Percentiles rank a stretch among this genome's conserved stretches.
Evolutionary conservation across 345 rosid species (phyloP).

Genomic region (Erodium maritimum): DNA sequence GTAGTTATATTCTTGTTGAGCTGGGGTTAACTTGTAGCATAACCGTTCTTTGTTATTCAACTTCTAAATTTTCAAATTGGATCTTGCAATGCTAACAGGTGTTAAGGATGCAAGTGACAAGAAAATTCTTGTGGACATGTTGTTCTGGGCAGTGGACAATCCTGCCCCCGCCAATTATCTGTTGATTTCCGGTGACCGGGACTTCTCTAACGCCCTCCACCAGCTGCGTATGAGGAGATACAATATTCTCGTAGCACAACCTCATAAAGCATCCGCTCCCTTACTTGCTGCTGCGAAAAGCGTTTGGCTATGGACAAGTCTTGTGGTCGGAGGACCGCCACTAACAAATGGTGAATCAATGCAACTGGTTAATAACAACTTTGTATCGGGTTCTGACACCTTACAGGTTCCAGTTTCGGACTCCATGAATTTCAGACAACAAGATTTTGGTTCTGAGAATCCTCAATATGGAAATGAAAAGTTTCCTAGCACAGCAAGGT

Average conservation of each 20-base stretch:
- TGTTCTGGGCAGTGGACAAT: constrained; percentile 46
- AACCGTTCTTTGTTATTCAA: background rate
- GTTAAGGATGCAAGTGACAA: constrained; percentile 43
- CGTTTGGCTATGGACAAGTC: constrained; percentile 41
- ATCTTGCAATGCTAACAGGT: constrained; percentile 13
- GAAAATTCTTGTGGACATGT: constrained; percentile 41
- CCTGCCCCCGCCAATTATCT: constrained; percentile 40
- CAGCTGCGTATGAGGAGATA: constrained; percentile 39
- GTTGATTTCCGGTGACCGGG: constrained; percentile 38
- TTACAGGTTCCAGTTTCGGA: constrained; percentile 13
- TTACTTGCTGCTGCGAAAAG: constrained; percentile 34
- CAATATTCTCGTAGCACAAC: constrained; percentile 37
- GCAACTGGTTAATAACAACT: constrained; percentile 8
- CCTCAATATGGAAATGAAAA: constrained; percentile 17
- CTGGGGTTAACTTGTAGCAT: too few relatives aligned
- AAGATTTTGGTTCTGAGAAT: constrained; percentile 8
- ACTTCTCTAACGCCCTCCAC: constrained; percentile 41
- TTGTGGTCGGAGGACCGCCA: constrained; percentile 29
- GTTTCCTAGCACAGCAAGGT: constrained; percentile 8
- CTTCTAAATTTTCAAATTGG: background rate
- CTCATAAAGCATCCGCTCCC: constrained; percentile 30
- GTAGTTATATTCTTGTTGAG: too few relatives aligned
- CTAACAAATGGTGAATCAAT: constrained; percentile 12
- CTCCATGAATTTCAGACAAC: constrained; percentile 9
- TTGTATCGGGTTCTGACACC: constrained; percentile 12